Base-by-base conservation (phyloP, 495 filamentous ascomycete species). In the Parathielavia appendiculata region DNA sequence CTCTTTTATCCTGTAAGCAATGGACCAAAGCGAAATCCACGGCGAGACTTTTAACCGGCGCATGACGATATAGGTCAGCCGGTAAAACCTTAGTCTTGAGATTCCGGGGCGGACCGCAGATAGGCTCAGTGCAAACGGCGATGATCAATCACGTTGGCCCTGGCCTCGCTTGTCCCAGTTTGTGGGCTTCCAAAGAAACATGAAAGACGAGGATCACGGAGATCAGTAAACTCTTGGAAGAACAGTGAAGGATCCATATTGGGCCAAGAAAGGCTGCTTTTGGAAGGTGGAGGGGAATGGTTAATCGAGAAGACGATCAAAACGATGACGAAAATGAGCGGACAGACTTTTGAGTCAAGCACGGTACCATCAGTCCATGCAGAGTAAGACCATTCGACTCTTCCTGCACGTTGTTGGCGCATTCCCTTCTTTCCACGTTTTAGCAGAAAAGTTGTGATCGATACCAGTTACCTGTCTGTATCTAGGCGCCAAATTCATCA, bases 401-500 rank as follows among this genome's bases (percentile, higher is more conserved):
- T 49, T 49, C 17, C 47, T 17, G 47, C 47, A 7, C 32, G 23
- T 50, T 50, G 47, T 11, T 46, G 44, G 9, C 20, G 22, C 22
- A 20, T 46, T 5, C 44, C 44, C 44, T 46, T 20, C 19, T 22
- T 23, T 41, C 39, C 39, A 14, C 14, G n/a, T 43, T 13, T 45
- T n/a, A n/a, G n/a, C n/a, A n/a, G n/a, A n/a, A n/a, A n/a, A n/a
- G 23, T 34, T 32, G 26, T 17, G 23, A 17, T 34, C n/a, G n/a
- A n/a, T n/a, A n/a, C n/a, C n/a, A n/a, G n/a, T n/a, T n/a, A n/a
- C n/a, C n/a, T n/a, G n/a, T n/a, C n/a, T n/a, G n/a, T n/a, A n/a
- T n/a, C n/a, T n/a, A 34, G 46, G 19, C 49, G 49, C 46, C 47
- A 46, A 53, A 51, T 62, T 57, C 49, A 57, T 23, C 40, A 50